Evolutionary conservation across 768 basidiomycete genomes (phyloP), one percentile per base, ranked within the genome.

Genomic region (Boletus fagicola): DNA sequence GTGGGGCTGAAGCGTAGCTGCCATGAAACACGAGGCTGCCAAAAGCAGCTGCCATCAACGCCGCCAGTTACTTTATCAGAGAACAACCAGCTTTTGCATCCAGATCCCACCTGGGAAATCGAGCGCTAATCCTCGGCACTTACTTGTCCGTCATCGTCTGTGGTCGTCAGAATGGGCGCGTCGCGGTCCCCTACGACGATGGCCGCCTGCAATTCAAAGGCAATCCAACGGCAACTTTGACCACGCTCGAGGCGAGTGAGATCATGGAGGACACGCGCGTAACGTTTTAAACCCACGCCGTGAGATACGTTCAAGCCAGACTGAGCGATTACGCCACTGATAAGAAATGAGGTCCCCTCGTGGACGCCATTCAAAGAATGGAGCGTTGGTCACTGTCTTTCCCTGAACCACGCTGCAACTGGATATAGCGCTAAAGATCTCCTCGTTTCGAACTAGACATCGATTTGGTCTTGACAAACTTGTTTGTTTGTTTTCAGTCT

Each of bases 11-110:
- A 58, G 57, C 49, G 62, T 53, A 64, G 56, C 62, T 68, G 70
- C 62, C 70, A 63, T 53, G 18, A 64, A 64, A 74, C 71, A 72
- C 70, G 71, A 72, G 71, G 71, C 67, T 57, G 68, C 66, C 69
- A 67, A 72, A 74, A 56, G 60, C 40, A 69, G 70, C 58, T 53
- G 56, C 61, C 51, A 67, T 60, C 61, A 53, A 46, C 59, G 57
- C 39, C 42, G 42, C 56, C 53, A 52, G 58, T 57, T 62, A 66
- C 68, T 70, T 67, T 67, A 71, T 65, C 66, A 62, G 62, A 54
- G 50, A 40, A 42, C 50, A 15, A 35, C 51, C 53, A 54, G 31
- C 48, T 46, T 46, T 28, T 57, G 36, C 28, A 40, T 53, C 45
- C 26, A 43, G 48, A 49, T 56, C 58, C 58, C 49, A 62, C 59